phyloP scores from a whole-genome alignment of 768 basidiomycete genomes.

The Lyophyllum decastes region DNA sequence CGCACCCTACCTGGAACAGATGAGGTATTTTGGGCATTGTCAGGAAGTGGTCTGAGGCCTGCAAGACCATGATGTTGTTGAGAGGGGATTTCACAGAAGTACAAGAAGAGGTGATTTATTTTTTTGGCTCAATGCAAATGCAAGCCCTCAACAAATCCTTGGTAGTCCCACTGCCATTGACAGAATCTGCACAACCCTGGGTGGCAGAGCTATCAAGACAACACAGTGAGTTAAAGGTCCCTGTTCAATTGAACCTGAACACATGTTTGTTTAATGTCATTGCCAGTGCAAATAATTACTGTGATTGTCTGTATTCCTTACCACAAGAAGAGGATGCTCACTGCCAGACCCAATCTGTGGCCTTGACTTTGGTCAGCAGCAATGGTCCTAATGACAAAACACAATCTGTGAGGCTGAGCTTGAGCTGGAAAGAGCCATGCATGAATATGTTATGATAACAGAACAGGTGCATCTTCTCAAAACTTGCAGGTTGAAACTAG shows the following conservation, averaged over 20 bases:
- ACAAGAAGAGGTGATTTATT: slow-evolving; percentile 7
- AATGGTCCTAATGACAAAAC: background rate
- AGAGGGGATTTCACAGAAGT: slow-evolving; percentile 32
- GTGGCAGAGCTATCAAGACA: slow-evolving; percentile 1
- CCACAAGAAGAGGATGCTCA: background rate
- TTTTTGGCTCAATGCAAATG: background rate
- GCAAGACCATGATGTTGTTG: slow-evolving; percentile 31
- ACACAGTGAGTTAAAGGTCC: slow-evolving; percentile 11
- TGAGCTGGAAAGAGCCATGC: slow-evolving; percentile 29
- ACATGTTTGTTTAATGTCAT: slow-evolving; percentile 1
- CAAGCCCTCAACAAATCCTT: background rate
- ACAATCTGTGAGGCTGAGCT: slow-evolving; percentile 28
- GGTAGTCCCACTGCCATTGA: background rate
- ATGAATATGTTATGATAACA: slow-evolving; percentile 29
- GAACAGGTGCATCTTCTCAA: slow-evolving; percentile 23
- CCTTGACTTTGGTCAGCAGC: background rate
- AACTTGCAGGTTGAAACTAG: background rate
- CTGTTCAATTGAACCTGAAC: background rate
- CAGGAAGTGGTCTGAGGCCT: slow-evolving; percentile 40
- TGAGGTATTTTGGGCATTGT: slow-evolving; percentile 33
- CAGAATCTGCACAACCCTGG: background rate
- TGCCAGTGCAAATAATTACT: slow-evolving; percentile 3
- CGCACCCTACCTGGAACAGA: slow-evolving; percentile 25
- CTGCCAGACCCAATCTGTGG: background rate
- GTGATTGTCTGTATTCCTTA: background rate